A percentile compares a stretch with the other conserved stretches of the same genome.
phyloP scores from a whole-genome alignment of 305 asterid genomes.

The Fraxinus velutina region DNA sequence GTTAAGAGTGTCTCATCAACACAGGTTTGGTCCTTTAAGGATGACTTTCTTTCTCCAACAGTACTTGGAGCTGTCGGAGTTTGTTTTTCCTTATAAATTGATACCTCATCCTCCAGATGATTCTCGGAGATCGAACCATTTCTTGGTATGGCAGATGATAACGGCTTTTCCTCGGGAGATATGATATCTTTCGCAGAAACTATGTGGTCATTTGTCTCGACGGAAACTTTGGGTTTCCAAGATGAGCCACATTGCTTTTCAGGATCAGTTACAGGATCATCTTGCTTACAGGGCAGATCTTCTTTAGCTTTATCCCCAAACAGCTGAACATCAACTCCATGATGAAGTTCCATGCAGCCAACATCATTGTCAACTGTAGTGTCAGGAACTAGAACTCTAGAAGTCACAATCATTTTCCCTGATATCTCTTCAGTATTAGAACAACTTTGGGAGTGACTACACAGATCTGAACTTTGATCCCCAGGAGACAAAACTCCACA shows the following conservation, averaged over 20 bases:
- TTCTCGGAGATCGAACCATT: conserved; percentile 22
- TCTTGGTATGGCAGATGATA: conserved; percentile 23
- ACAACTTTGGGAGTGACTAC: conserved; percentile 26
- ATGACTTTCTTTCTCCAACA: conserved; percentile 34
- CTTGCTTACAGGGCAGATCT: conserved; percentile 31
- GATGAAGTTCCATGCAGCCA: conserved; percentile 26
- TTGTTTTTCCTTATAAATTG: conserved; percentile 31
- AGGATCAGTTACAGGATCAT: conserved; percentile 26
- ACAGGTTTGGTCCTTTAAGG: conserved; percentile 28
- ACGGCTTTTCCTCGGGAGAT: conserved; percentile 34
- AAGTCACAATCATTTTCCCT: conserved; percentile 27
- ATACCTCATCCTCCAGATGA: conserved; percentile 31
- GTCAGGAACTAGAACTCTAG: conserved; percentile 35
- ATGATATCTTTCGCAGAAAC: conserved; percentile 24
- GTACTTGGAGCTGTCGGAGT: conserved; percentile 22
- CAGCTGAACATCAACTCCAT: conserved; percentile 26
- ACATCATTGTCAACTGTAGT: conserved; percentile 10
- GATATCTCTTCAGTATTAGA: conserved; percentile 26
- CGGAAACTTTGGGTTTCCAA: conserved; percentile 14
- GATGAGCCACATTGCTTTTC: conserved; percentile 25
- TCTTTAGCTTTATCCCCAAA: conserved; percentile 28
- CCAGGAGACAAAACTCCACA: conserved; percentile 17
- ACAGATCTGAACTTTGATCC: conserved; percentile 31
- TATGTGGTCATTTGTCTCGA: conserved; percentile 29
- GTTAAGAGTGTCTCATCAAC: conserved; percentile 29